Percentiles rank a stretch among this genome's conserved stretches.
Conservation (phyloP, 148 eudicot genomes). For the Pouteria glomerata region DNA sequence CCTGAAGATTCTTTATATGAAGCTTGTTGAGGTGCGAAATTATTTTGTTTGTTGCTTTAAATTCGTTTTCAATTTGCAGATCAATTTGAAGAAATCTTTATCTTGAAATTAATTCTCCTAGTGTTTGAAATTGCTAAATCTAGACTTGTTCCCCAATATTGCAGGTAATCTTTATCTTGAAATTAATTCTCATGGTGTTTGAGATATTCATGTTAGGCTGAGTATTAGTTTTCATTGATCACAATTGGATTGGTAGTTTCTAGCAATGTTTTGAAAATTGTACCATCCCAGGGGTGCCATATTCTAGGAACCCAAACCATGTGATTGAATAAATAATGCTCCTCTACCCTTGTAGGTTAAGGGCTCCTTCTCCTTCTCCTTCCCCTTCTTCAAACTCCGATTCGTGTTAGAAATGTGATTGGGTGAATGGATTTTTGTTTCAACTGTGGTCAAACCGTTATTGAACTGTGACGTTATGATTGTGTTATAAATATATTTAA, state of each 20-base stretch:
- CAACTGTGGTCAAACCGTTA: too few relatives aligned
- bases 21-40: slow-evolving; percentile 71
- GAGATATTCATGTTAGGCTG: neutral
- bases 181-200: slow-evolving; percentile 2
- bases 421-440: too few relatives aligned
- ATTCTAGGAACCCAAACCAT: too few relatives aligned
- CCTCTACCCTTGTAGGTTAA: too few relatives aligned
- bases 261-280: neutral
- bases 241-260: neutral
- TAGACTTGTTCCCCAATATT: too few relatives aligned
- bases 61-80: neutral
- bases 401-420: too few relatives aligned
- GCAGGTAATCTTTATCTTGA: neutral
- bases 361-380: too few relatives aligned
- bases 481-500: too few relatives aligned
- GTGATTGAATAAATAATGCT: too few relatives aligned
- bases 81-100: neutral
- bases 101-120: neutral
- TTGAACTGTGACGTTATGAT: too few relatives aligned
- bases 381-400: too few relatives aligned
- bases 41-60: slow-evolving; percentile 13
- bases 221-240: neutral
- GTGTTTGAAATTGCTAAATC: neutral
- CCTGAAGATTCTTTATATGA: slow-evolving; percentile 77
- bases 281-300: too few relatives aligned